Evolutionary conservation across 2,329 filamentous ascomycete genomes (phyloP), one percentile per base, ranked within the genome.

Genomic region (Phyllosticta citrichinensis): DNA sequence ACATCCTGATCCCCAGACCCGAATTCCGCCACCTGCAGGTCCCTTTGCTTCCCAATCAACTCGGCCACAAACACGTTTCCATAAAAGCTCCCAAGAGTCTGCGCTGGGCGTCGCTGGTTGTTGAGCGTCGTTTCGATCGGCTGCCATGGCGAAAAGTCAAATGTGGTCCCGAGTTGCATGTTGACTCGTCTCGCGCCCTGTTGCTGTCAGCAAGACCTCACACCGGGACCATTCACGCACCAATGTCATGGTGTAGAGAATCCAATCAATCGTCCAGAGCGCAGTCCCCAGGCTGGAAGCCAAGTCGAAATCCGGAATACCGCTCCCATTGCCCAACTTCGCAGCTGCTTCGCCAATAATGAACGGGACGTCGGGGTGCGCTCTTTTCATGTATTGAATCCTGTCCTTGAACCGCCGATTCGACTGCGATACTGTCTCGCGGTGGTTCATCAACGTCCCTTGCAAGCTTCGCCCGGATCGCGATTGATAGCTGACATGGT

Each of bases 61-160:
- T 60, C 57, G 8, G 57, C 57, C 2, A 60, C 57, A 12, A 55
- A 60, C 10, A 60, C 57, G 22, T 55, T 51, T 33, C 57, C 57
- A 25, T 60, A 60, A 25, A 55, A 60, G 57, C 57, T 60, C 22
- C 57, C 57, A 1, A 60, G 57, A 20, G 57, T 60, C 52, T 60
- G 57, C 11, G 57, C 51, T n/a, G 57, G 35, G 12, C 54, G 52
- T 14, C 35, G 24, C 12, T 9, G 12, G 17, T 54, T 47, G 33
- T 54, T 54, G 35, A 60, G 54, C 17, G 24, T 17, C 8, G 57
- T 51, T 3, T 35, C 14, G 17, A 52, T 17, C 3, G 20, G 51
- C 5, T 55, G 50, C 57, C 57, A 60, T 2, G 57, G 57, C 24
- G 57, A 55, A 25, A 60, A 60, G 5, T 52, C 22, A 24, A 60